Conservation (phyloP, 371 early-diverging fungal species). For the Apophysomyces trapeziformis region DNA sequence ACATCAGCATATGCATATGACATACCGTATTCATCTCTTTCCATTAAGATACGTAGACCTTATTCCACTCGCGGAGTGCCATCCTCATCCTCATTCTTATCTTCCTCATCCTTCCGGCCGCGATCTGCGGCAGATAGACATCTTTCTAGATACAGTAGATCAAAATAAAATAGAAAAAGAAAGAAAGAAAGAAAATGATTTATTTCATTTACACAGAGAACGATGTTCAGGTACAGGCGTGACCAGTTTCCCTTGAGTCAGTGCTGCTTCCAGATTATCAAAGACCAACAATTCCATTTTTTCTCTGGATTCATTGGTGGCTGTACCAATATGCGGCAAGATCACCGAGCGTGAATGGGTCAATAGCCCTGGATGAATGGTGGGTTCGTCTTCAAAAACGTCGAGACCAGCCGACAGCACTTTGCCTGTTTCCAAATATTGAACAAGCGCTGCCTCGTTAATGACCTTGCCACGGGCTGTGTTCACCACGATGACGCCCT, state of each 20-base stretch:
- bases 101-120: background rate
- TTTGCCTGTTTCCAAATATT: conserved; percentile 59
- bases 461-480: conserved; percentile 68
- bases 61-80: background rate
- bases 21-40: background rate
- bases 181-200: background rate
- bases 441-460: conserved; percentile 55
- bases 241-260: conserved; percentile 32
- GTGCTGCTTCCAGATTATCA: conserved; percentile 39
- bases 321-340: conserved; percentile 54
- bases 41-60: background rate
- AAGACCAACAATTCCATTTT: conserved; percentile 50
- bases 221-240: conserved; percentile 50
- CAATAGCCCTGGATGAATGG: conserved; percentile 44
- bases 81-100: no score
- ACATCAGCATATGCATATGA: background rate
- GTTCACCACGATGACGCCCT: conserved; percentile 58
- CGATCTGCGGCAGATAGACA: background rate
- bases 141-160: background rate
- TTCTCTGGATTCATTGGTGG: conserved; percentile 43
- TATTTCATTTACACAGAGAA: background rate
- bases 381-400: conserved; percentile 63
- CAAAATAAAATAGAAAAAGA: background rate
- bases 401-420: conserved; percentile 62
- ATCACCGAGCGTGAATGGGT: conserved; percentile 43